These are phyloP conservation scores for Talaromyces sp. DNA, from an alignment of 2,329 filamentous ascomycete species.

Conservation along the genomic window DNA sequence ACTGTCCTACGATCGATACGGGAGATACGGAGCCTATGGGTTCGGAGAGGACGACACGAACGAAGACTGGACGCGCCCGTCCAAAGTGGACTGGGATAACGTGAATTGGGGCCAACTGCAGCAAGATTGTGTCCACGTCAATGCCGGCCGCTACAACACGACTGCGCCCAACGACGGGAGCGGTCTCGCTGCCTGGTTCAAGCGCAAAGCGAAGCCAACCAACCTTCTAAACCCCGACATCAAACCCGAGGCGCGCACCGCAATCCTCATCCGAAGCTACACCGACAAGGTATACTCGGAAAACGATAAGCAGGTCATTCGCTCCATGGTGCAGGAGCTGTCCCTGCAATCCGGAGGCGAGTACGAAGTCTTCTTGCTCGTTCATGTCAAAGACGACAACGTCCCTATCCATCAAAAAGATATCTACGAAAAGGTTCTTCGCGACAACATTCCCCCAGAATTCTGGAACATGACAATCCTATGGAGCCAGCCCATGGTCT, in stretches of 20 bases:
- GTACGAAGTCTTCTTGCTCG: constrained; percentile 69
- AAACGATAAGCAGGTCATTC: constrained; percentile 75
- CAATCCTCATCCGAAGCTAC: constrained; percentile 78
- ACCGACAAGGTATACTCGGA: constrained; percentile 72
- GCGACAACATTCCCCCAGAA: constrained; percentile 20
- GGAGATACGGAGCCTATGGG: constrained; percentile 59
- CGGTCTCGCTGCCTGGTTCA: constrained; percentile 8
- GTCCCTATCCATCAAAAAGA: constrained; percentile 44
- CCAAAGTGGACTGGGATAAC: constrained; percentile 48
- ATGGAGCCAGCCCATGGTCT: constrained; percentile 19
- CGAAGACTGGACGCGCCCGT: constrained; percentile 21
- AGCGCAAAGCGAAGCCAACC: constrained; percentile 12
- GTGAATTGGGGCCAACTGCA: constrained; percentile 70
- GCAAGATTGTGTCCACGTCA: constrained; percentile 59
- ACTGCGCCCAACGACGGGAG: constrained; percentile 13
- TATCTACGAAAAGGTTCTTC: constrained; percentile 5
- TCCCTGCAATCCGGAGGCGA: constrained; percentile 69
- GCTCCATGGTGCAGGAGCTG: constrained; percentile 77
- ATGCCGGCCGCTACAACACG: constrained; percentile 56
- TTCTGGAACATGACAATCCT: constrained; percentile 32
- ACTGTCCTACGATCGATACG: constrained; percentile 63
- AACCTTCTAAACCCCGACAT: constrained; percentile 32
- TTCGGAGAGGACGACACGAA: constrained; percentile 25
- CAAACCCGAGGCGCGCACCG: constrained; percentile 49
- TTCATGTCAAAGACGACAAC: constrained; percentile 71